Evolutionary conservation across 441 rosid genomes (phyloP).

Genomic region (Euphorbia celastroides): DNA sequence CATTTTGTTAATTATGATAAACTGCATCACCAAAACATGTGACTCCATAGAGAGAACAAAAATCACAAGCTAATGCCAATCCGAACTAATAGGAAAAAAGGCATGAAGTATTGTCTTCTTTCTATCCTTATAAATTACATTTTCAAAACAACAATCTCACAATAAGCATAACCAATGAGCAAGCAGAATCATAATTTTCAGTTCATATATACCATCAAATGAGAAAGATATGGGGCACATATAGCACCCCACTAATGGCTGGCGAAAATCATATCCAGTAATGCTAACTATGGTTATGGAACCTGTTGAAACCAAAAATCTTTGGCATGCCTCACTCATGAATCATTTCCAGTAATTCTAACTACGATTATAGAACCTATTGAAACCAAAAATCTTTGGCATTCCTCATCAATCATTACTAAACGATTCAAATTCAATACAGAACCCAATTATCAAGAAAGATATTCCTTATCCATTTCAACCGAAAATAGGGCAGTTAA

Average conservation of each 20-base stretch:
- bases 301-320: background rate
- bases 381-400: too few relatives aligned
- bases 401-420: background rate
- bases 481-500: background rate
- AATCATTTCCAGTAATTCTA: background rate
- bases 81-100: background rate
- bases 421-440: background rate
- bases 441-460: background rate
- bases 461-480: background rate
- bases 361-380: background rate
- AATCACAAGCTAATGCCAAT: background rate
- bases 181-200: background rate
- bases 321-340: background rate
- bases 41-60: background rate
- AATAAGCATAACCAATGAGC: background rate
- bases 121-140: background rate
- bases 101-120: background rate
- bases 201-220: background rate
- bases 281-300: background rate
- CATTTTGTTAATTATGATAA: background rate
- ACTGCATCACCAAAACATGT: background rate
- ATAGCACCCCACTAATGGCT: background rate
- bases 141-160: background rate
- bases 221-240: background rate
- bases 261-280: background rate